Conservation (phyloP, 2,329 filamentous ascomycete genomes). For the Neofusicoccum sp. region DNA sequence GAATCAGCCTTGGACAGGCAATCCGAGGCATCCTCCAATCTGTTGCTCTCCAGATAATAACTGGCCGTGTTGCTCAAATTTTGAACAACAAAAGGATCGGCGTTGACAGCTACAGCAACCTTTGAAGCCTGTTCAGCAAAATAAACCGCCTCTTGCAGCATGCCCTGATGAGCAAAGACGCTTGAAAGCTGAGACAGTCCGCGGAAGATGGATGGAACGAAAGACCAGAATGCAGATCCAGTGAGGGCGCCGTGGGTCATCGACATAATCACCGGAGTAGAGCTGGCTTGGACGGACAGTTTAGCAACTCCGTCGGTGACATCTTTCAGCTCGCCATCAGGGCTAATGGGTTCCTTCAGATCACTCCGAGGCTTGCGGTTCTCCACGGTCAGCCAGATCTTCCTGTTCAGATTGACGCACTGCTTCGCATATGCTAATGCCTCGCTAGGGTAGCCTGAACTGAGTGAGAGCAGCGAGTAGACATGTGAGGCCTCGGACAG, state of each 20-base stretch:
- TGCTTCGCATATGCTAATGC: slow-evolving; percentile 50
- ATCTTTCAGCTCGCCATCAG: slow-evolving; percentile 20
- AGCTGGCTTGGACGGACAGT: slow-evolving; percentile 31
- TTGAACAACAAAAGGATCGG: slow-evolving; percentile 53
- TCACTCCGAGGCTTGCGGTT: slow-evolving; percentile 31
- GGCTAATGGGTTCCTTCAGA: not conserved
- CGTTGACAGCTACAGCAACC: slow-evolving; percentile 67
- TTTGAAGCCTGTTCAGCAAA: slow-evolving; percentile 82
- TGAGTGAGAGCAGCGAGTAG: slow-evolving; percentile 64
- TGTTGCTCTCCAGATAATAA: slow-evolving; percentile 51
- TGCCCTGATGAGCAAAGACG: slow-evolving; percentile 78
- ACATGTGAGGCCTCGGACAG: slow-evolving; percentile 62
- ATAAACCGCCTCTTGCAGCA: slow-evolving; percentile 84
- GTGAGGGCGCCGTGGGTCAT: slow-evolving; percentile 47
- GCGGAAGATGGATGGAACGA: slow-evolving; percentile 71
- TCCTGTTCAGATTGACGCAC: slow-evolving; percentile 49
- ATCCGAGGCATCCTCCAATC: slow-evolving; percentile 47
- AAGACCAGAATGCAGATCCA: slow-evolving; percentile 73
- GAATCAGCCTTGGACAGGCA: slow-evolving; percentile 55
- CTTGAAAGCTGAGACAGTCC: slow-evolving; percentile 71
- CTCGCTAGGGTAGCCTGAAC: slow-evolving; percentile 47
- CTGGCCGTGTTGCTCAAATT: slow-evolving; percentile 46
- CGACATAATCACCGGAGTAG: slow-evolving; percentile 35
- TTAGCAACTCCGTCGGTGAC: slow-evolving; percentile 26
- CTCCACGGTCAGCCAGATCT: slow-evolving; percentile 53